Conservation (phyloP, 306 rosid species). For the Sicyos baderoa region DNA sequence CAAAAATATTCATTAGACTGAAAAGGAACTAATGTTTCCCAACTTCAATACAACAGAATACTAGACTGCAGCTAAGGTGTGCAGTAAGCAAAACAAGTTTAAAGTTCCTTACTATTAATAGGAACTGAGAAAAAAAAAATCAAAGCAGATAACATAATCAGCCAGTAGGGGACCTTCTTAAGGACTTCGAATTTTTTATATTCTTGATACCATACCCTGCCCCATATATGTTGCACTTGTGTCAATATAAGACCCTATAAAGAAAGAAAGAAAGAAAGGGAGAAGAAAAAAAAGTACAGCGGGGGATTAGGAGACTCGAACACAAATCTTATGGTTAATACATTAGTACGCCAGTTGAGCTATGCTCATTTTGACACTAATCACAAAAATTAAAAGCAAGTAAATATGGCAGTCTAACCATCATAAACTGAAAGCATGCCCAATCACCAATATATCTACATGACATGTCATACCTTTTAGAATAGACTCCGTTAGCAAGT, state of each 20-base stretch:
- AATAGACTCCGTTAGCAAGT: conserved; percentile 69
- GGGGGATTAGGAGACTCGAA: too few species aligned
- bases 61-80: neutral
- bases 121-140: neutral
- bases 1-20: conserved; percentile 9
- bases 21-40: neutral
- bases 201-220: neutral
- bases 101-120: neutral
- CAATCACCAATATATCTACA: conserved; percentile 7
- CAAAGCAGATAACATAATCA: neutral
- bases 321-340: too few species aligned
- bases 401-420: neutral
- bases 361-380: neutral
- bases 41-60: conserved; percentile 1
- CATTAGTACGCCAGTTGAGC: too few species aligned
- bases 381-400: conserved; percentile 11
- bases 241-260: neutral
- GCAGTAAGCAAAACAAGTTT: neutral
- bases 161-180: neutral
- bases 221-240: neutral
- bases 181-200: conserved; percentile 7
- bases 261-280: too few species aligned
- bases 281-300: too few species aligned
- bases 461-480: conserved; percentile 61
- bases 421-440: conserved; percentile 11